Percentiles rank a stretch among this genome's conserved stretches.
These are phyloP conservation scores for Theileria sp. DNA, from an alignment of 169 alveolate genomes.

Conservation along the genomic window DNA sequence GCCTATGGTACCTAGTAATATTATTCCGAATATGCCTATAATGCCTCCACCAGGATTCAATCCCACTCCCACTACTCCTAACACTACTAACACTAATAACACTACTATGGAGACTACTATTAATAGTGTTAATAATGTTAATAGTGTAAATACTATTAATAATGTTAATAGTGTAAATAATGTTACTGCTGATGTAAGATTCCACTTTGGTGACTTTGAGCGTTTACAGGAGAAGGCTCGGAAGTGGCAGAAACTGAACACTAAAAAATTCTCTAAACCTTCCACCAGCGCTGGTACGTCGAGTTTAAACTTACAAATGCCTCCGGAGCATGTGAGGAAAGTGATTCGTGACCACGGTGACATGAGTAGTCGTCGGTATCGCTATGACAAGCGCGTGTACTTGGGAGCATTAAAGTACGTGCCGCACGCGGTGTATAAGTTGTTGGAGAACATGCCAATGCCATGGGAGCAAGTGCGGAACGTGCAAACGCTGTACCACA, in stretches of 20 bases:
- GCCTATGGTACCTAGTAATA: not conserved
- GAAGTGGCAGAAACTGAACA: conserved; percentile 67
- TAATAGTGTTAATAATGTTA: not conserved
- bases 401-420: conserved; percentile 98
- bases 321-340: conserved; percentile 98
- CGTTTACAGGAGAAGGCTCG: conserved; percentile 73
- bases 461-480: conserved; percentile 98
- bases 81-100: too few relatives aligned
- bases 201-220: conserved; percentile 38
- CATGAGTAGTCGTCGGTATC: conserved; percentile 94
- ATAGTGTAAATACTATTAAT: not conserved
- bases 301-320: conserved; percentile 74
- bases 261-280: conserved; percentile 52
- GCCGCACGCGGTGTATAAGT: conserved; percentile 99
- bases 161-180: not conserved
- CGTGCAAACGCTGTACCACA: conserved; percentile 95
- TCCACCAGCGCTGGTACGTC: conserved; percentile 36
- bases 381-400: conserved; percentile 95
- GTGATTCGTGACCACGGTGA: conserved; percentile 98
- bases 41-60: conserved; percentile 10
- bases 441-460: conserved; percentile 97
- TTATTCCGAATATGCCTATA: not conserved
- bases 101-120: too few relatives aligned
- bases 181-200: not conserved
- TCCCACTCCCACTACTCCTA: not conserved